phyloP scores from a whole-genome alignment of 495 filamentous ascomycete genomes.

The Bombardia bombarda region DNA sequence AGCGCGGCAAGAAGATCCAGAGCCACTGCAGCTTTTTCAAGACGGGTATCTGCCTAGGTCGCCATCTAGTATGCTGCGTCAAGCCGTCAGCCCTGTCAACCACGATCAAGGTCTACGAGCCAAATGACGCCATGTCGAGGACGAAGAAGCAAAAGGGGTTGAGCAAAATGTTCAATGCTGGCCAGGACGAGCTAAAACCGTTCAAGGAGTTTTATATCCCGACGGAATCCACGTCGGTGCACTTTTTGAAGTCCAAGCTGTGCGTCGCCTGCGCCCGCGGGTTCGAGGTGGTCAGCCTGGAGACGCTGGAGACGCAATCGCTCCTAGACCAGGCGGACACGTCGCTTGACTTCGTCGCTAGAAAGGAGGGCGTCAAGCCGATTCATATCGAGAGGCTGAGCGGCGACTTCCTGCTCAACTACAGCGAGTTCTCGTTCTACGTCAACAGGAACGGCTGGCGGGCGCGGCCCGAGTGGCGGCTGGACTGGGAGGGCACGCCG shows the following conservation, averaged over 20 bases:
- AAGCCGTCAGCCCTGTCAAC: conserved; percentile 84
- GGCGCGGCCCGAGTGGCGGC: conserved; percentile 89
- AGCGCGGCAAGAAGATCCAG: conserved; percentile 94
- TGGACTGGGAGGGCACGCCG: conserved; percentile 94
- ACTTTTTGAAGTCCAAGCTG: conserved; percentile 93
- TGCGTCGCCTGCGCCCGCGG: conserved; percentile 93
- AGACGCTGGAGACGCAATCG: conserved; percentile 95
- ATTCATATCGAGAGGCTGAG: conserved; percentile 96
- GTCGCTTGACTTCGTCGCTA: conserved; percentile 89
- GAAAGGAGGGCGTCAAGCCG: conserved; percentile 88
- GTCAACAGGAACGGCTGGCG: conserved; percentile 98
- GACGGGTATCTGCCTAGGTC: conserved; percentile 85
- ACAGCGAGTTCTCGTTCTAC: conserved; percentile 97
- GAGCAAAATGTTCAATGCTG: conserved; percentile 87
- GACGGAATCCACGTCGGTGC: conserved; percentile 89
- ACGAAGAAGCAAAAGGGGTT: conserved; percentile 87
- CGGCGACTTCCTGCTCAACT: conserved; percentile 95
- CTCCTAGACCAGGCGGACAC: conserved; percentile 97
- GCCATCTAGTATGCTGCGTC: conserved; percentile 90
- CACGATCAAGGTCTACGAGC: conserved; percentile 97
- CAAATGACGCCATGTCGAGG: conserved; percentile 82
- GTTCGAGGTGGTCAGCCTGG: conserved; percentile 94
- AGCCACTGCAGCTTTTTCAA: conserved; percentile 98
- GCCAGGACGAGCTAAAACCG: conserved; percentile 87
- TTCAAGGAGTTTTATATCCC: conserved; percentile 99